These are phyloP conservation scores for Aspergillus baeticus DNA, from an alignment of 495 filamentous ascomycete genomes.

Conservation along the genomic window DNA sequence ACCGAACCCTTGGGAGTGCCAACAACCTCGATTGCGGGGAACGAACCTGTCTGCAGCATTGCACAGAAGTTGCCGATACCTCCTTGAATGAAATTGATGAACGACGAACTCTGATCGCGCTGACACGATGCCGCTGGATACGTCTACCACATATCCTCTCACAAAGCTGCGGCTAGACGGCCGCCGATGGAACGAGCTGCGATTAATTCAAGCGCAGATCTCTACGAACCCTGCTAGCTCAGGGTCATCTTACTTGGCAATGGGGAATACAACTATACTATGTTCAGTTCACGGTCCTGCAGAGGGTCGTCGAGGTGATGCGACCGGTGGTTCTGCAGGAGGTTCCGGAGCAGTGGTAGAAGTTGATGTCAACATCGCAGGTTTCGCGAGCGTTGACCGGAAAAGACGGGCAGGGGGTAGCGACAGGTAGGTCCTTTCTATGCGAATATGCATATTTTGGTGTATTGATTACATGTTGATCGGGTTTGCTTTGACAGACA, in stretches of 20 bases:
- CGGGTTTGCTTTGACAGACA: constrained; percentile 50
- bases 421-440: constrained; percentile 64
- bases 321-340: constrained; percentile 42
- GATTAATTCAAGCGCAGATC: constrained; percentile 83
- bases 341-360: constrained; percentile 59
- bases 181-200: constrained; percentile 96
- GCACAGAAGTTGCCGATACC: neutral
- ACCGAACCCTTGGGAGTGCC: neutral
- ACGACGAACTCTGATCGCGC: neutral
- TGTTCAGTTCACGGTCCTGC: constrained; percentile 84
- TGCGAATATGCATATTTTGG: neutral
- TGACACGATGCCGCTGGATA: constrained; percentile 80
- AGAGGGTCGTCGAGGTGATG: constrained; percentile 58
- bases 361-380: constrained; percentile 84
- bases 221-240: constrained; percentile 88
- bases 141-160: constrained; percentile 75
- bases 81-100: neutral
- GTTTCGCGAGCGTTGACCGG: constrained; percentile 84
- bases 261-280: constrained; percentile 95
- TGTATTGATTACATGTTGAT: constrained; percentile 17
- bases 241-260: constrained; percentile 85
- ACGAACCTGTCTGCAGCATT: neutral
- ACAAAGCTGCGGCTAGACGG: constrained; percentile 89
- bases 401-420: constrained; percentile 64
- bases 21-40: constrained; percentile 20